phyloP scores from a whole-genome alignment of 192 early-diverging fungal species.

The Backusella mclennaniae region DNA sequence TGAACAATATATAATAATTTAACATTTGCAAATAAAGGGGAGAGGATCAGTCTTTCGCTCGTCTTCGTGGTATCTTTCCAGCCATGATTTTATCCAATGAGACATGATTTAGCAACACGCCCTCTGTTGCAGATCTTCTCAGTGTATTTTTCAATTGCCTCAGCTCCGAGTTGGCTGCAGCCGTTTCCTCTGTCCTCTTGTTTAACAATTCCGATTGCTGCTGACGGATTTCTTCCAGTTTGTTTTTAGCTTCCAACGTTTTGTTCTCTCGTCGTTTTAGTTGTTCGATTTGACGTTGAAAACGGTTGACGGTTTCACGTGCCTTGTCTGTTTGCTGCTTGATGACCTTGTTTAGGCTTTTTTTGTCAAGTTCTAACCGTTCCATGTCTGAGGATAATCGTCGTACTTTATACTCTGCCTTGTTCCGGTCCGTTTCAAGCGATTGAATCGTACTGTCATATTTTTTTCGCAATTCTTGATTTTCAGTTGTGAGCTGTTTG shows the following conservation, averaged over 20 bases:
- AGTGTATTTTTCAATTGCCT: conserved; percentile 7
- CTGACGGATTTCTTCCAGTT: conserved; percentile 43
- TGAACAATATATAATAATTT: neutral
- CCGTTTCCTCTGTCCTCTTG: conserved; percentile 48
- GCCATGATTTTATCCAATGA: conserved; percentile 13
- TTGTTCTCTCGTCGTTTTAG: conserved; percentile 47
- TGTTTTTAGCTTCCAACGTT: conserved; percentile 45
- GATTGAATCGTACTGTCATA: conserved; percentile 44
- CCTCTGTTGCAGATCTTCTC: conserved; percentile 16
- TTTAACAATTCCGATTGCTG: conserved; percentile 51
- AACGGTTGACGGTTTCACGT: conserved; percentile 50
- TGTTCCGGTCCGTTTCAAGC: conserved; percentile 35
- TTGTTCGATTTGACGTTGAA: conserved; percentile 55
- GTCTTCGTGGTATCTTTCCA: conserved; percentile 2
- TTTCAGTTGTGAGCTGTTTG: conserved; percentile 51
- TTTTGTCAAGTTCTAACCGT: conserved; percentile 66
- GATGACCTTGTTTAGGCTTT: conserved; percentile 64
- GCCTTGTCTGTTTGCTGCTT: conserved; percentile 56
- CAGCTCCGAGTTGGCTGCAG: neutral
- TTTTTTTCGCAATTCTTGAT: conserved; percentile 50
- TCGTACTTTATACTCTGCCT: conserved; percentile 57
- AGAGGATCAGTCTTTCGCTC: neutral
- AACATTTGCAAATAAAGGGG: neutral
- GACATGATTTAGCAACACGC: conserved; percentile 12
- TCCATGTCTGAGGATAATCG: conserved; percentile 61